Evolutionary conservation across 2,329 filamentous ascomycete species (phyloP), one percentile per base, ranked within the genome.

Genomic region (Penicillium sclerotiorum): DNA sequence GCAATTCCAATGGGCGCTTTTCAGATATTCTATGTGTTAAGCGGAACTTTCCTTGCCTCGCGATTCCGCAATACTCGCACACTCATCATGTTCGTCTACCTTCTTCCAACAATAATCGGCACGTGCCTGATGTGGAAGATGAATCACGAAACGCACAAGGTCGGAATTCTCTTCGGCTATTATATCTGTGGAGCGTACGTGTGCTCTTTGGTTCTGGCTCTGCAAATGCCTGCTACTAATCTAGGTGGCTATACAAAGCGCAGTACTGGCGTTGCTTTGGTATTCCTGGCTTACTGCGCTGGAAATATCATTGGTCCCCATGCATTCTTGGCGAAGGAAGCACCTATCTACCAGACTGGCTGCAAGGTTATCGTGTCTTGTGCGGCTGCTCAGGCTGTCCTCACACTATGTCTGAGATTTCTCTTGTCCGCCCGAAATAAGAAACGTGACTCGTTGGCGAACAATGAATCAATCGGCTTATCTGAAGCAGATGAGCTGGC

Each of bases 1-100:
- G 80, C 79, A 0, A 83, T 84, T 25, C 81, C 81, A 0, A 73
- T 77, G 36, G 81, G 81, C 5, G 76, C 71, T 1, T 81, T 80
- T 56, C 79, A 81, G 47, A 71, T 80, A 3, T 62, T 80, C n/a
- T 66, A 54, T 36, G 77, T 84, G 28, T 72, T 83, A 8, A 71
- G 73, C 0, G 80, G 80, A 2, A 76, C 79, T 1, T 83, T 69
- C 43, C 60, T 81, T 2, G 80, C 81, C 0, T 77, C 78, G 3
- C 71, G 67, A n/a, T 69, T 80, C 52, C 73, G 70, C 45, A 80
- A 83, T 40, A 64, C 69, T 2, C 73, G 80, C 4, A 83, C 80
- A 0, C 66, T 72, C 18, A 72, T 82, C 45, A 83, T 83, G 80
- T 69, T 72, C 2, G 43, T 75, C 0, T 83, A 80, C 58, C 61